phyloP scores from a whole-genome alignment of 805 yeast species.

The Yamadazyma laniorum region DNA sequence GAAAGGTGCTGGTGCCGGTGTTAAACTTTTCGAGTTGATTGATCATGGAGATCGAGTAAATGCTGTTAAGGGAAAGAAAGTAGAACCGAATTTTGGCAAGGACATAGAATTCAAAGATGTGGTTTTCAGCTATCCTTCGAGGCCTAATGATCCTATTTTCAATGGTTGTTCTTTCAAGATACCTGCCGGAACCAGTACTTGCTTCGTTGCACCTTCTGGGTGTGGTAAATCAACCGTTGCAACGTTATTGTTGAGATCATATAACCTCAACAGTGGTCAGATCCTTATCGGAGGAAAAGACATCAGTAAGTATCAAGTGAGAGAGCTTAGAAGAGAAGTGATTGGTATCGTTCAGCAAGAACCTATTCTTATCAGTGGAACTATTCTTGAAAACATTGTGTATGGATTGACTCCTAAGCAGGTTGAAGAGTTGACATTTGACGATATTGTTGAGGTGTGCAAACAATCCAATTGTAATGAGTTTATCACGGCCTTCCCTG shows the following conservation, averaged over 20 bases:
- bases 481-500: constrained; percentile 54
- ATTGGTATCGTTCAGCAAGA: constrained; percentile 65
- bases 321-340: constrained; percentile 45
- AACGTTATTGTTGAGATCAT: constrained; percentile 50
- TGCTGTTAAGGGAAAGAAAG: constrained; percentile 30
- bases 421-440: constrained; percentile 35
- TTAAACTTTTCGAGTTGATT: constrained; percentile 41
- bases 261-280: constrained; percentile 47
- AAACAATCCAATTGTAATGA: constrained; percentile 58
- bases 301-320: constrained; percentile 47
- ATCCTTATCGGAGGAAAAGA: constrained; percentile 53
- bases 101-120: constrained; percentile 40
- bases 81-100: constrained; percentile 19
- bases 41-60: constrained; percentile 37
- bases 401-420: constrained; percentile 46
- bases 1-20: constrained; percentile 49
- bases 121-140: constrained; percentile 40
- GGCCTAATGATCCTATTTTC: constrained; percentile 36
- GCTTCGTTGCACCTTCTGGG: constrained; percentile 58
- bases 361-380: constrained; percentile 56
- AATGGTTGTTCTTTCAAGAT: constrained; percentile 37
- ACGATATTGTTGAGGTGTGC: constrained; percentile 43
- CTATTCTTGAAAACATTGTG: constrained; percentile 54
- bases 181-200: constrained; percentile 35
- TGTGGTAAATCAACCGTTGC: constrained; percentile 63